Evolutionary conservation across 192 early-diverging fungal genomes (phyloP).

Genomic region (Radiomyces spectabilis): DNA sequence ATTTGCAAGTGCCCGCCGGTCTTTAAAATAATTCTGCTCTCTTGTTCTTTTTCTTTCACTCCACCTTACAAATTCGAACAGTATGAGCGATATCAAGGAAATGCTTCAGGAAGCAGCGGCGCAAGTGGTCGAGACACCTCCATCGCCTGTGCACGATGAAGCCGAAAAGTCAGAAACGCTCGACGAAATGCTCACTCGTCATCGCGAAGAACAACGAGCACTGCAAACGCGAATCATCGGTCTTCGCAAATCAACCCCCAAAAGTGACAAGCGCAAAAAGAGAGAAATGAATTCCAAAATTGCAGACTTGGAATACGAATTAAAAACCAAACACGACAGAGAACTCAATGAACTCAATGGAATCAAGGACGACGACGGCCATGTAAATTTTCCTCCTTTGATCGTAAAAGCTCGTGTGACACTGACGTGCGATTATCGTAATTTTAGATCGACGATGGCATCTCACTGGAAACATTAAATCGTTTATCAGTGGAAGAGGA

Average conservation of each 20-base stretch:
- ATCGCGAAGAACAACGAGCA: constrained; percentile 72
- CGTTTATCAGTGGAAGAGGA: constrained; percentile 12
- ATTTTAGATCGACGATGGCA: constrained; percentile 13
- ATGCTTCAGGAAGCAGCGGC: too few relatives aligned
- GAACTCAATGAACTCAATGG: constrained; percentile 30
- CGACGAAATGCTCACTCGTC: constrained; percentile 65
- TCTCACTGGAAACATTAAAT: constrained; percentile 17
- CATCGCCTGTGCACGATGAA: too few relatives aligned
- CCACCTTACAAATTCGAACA: too few relatives aligned
- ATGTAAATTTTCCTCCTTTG: too few relatives aligned
- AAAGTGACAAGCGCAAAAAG: constrained; percentile 88
- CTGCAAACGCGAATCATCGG: constrained; percentile 58
- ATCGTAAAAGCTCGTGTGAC: not conserved
- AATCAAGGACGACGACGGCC: not conserved
- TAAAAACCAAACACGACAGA: constrained; percentile 51
- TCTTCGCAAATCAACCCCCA: constrained; percentile 71
- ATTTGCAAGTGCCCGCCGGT: too few relatives aligned
- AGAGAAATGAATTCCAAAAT: constrained; percentile 63
- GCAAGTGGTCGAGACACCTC: too few relatives aligned
- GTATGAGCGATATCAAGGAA: too few relatives aligned
- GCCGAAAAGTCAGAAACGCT: too few relatives aligned
- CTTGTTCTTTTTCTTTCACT: too few relatives aligned
- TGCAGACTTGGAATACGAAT: constrained; percentile 54
- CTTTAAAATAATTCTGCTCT: too few relatives aligned
- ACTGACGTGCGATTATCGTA: not conserved